These are phyloP conservation scores for Cardamine resedifolia DNA, from an alignment of 345 rosid genomes.

Conservation along the genomic window DNA sequence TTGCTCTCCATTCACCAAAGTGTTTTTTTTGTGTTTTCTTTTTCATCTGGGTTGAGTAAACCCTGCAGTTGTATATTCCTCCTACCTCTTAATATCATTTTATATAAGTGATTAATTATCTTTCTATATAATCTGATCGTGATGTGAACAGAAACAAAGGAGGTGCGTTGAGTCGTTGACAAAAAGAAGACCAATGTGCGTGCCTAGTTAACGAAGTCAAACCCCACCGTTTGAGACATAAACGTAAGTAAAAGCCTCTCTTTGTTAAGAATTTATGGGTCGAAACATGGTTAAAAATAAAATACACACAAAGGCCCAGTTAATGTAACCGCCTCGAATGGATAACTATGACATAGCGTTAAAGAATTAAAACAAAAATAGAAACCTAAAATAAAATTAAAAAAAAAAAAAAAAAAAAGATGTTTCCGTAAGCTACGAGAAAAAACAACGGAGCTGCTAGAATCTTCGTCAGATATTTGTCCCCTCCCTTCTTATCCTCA, in stretches of 20 bases:
- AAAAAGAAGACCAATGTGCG: background rate
- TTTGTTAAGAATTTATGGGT: background rate
- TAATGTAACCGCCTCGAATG: background rate
- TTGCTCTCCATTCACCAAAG: conserved; percentile 16
- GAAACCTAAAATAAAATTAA: background rate
- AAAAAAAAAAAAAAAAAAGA: background rate
- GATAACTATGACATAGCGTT: conserved; percentile 17
- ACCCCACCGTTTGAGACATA: background rate
- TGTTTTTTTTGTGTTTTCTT: background rate
- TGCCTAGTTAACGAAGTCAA: background rate
- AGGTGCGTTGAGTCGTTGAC: too few species aligned
- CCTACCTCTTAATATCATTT: background rate
- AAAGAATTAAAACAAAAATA: background rate
- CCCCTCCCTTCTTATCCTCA: conserved; percentile 26
- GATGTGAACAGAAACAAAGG: too few species aligned
- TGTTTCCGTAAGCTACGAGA: conserved; percentile 22
- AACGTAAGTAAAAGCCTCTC: background rate
- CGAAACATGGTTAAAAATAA: background rate
- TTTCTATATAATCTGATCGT: background rate
- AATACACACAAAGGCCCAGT: background rate
- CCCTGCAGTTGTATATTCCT: conserved; percentile 18
- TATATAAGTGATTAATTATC: background rate
- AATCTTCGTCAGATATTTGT: conserved; percentile 26
- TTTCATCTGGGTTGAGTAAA: background rate
- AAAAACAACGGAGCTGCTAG: conserved; percentile 8